Conservation (phyloP, 352 stramenopile species). For the Globisporangium spiculum region DNA sequence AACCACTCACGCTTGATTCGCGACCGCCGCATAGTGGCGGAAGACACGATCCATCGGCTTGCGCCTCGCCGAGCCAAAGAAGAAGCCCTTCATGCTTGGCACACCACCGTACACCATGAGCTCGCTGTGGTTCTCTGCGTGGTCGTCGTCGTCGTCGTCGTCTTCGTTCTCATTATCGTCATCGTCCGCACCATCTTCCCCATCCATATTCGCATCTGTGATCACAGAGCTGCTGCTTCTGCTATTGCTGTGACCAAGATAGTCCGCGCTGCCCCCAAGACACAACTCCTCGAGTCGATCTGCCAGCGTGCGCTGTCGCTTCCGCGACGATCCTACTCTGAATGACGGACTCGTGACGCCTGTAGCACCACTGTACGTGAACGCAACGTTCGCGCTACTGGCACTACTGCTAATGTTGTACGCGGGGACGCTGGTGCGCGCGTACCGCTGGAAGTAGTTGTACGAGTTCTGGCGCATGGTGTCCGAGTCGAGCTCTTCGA, state of each 20-base stretch:
- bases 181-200: conserved; percentile 13
- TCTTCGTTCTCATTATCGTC: conserved; percentile 14
- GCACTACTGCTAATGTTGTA: conserved; percentile 10
- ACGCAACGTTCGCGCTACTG: conserved; percentile 1
- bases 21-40: conserved; percentile 57
- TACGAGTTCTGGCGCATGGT: conserved; percentile 70
- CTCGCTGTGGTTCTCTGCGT: conserved; percentile 6
- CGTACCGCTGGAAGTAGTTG: conserved; percentile 63
- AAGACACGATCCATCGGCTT: conserved; percentile 62
- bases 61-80: conserved; percentile 36
- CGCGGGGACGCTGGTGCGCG: conserved; percentile 11
- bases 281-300: conserved; percentile 59
- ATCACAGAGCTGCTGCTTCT: conserved; percentile 20
- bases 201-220: conserved; percentile 20
- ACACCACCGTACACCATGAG: conserved; percentile 40
- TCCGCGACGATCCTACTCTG: conserved; percentile 25
- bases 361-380: conserved; percentile 14
- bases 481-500: conserved; percentile 64
- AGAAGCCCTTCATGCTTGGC: conserved; percentile 43
- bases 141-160: conserved; percentile 11
- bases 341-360: conserved; percentile 13
- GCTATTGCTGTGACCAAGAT: conserved; percentile 9
- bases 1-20: conserved; percentile 29
- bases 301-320: conserved; percentile 61
- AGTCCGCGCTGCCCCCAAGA: conserved; percentile 19